phyloP scores from a whole-genome alignment of 768 basidiomycete genomes.

The Tephrocybe sp. region DNA sequence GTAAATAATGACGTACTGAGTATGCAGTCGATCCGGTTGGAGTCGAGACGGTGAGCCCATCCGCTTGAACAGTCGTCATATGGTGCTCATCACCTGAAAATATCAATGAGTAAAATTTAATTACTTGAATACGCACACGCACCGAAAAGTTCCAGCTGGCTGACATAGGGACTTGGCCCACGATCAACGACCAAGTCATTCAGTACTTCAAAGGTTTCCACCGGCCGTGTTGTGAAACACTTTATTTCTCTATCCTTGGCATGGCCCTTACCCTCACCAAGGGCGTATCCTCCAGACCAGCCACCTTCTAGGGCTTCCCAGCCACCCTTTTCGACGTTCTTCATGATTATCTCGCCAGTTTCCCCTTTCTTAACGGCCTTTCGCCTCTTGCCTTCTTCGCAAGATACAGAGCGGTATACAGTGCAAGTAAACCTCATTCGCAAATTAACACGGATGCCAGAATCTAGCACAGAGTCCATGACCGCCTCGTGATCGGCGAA shows the following conservation, averaged over 20 bases:
- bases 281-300: slow-evolving; percentile 43
- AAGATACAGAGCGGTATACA: slow-evolving; percentile 86
- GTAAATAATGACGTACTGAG: slow-evolving; percentile 56
- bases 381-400: slow-evolving; percentile 62
- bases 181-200: slow-evolving; percentile 98
- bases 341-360: slow-evolving; percentile 97
- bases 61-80: slow-evolving; percentile 98
- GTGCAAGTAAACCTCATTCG: slow-evolving; percentile 99
- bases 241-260: slow-evolving; percentile 93
- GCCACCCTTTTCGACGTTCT: slow-evolving; percentile 81
- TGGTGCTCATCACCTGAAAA: slow-evolving; percentile 92
- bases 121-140: slow-evolving; percentile 25
- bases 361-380: slow-evolving; percentile 91
- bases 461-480: slow-evolving; percentile 85
- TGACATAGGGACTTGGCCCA: slow-evolving; percentile 97
- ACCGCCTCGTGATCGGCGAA: slow-evolving; percentile 82
- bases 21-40: slow-evolving; percentile 99
- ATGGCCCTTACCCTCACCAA: slow-evolving; percentile 42
- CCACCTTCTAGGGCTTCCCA: slow-evolving; percentile 97
- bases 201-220: slow-evolving; percentile 92
- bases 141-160: slow-evolving; percentile 95
- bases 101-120: background rate
- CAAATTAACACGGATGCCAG: slow-evolving; percentile 94
- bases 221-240: slow-evolving; percentile 94
- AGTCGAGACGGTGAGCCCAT: slow-evolving; percentile 92